Evolutionary conservation across 768 basidiomycete species (phyloP).

Genomic region (Lactarius tabidus): DNA sequence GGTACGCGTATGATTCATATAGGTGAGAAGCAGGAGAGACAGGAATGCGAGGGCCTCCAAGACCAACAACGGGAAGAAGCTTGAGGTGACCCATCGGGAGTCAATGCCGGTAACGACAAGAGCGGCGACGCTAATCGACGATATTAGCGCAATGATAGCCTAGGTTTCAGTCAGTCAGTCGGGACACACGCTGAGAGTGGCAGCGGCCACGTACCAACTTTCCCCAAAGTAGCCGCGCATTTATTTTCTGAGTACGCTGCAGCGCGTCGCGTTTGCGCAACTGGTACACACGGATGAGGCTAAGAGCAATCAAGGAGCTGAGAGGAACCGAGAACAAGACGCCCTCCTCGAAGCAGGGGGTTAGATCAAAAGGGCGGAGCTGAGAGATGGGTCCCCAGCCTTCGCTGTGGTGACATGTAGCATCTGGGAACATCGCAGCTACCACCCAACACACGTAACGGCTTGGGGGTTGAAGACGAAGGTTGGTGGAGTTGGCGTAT

Average conservation of each 20-base stretch:
- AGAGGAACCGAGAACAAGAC: constrained; percentile 54
- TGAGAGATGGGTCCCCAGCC: constrained; percentile 63
- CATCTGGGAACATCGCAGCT: background rate
- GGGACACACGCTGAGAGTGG: background rate
- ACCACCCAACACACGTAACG: background rate
- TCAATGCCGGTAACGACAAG: constrained; percentile 38
- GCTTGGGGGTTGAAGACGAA: background rate
- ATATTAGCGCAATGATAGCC: constrained; percentile 47
- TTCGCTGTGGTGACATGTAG: constrained; percentile 50
- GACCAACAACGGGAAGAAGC: constrained; percentile 48
- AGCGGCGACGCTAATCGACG: constrained; percentile 43
- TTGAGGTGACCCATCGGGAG: constrained; percentile 38
- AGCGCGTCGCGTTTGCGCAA: constrained; percentile 31
- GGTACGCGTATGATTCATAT: constrained; percentile 65
- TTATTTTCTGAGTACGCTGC: constrained; percentile 40
- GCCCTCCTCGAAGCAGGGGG: constrained; percentile 79
- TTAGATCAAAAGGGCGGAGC: constrained; percentile 65
- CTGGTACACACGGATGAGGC: constrained; percentile 38
- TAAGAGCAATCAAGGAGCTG: constrained; percentile 41
- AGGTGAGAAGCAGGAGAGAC: constrained; percentile 48
- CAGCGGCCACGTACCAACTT: constrained; percentile 57
- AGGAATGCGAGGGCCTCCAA: constrained; percentile 56
- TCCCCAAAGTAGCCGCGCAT: constrained; percentile 46
- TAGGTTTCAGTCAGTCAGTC: constrained; percentile 30
- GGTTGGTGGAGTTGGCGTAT: background rate